Conservation (phyloP, 768 basidiomycete species). For the Lentinula sp. region DNA sequence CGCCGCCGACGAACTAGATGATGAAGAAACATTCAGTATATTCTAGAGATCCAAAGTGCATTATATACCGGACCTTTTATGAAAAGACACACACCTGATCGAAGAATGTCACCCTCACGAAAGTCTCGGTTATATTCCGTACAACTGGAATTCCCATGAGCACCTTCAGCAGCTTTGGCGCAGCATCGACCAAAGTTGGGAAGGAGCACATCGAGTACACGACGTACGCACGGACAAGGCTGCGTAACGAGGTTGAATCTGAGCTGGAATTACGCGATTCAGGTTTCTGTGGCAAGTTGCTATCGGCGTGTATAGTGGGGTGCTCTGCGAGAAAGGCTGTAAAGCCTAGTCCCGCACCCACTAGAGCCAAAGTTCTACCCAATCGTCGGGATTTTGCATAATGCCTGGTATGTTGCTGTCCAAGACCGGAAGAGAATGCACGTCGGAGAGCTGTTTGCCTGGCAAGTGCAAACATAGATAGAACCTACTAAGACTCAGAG, state of each 20-base stretch:
- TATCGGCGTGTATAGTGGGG: background rate
- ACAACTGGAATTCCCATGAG: slow-evolving; percentile 53
- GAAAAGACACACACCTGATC: slow-evolving; percentile 49
- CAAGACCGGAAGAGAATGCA: background rate
- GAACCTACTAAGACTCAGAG: too few species aligned
- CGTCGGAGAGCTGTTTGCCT: background rate
- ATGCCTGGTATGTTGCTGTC: background rate
- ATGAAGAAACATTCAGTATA: background rate
- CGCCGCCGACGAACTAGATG: slow-evolving; percentile 81
- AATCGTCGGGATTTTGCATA: background rate
- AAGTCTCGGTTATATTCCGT: slow-evolving; percentile 53
- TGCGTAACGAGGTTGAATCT: slow-evolving; percentile 17
- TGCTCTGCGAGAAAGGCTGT: background rate
- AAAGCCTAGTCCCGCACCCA: background rate
- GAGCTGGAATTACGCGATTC: slow-evolving; percentile 3
- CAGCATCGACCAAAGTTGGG: slow-evolving; percentile 68
- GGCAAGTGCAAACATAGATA: background rate
- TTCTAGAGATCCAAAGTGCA: background rate
- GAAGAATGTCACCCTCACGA: slow-evolving; percentile 82
- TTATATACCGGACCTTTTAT: background rate
- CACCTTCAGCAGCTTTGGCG: slow-evolving; percentile 57
- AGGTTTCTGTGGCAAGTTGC: background rate
- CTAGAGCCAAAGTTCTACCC: background rate
- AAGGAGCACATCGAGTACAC: slow-evolving; percentile 81
- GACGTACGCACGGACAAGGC: slow-evolving; percentile 65